Evolutionary conservation across 179 eudicot genomes (phyloP), one percentile per base, ranked within the genome.

Genomic region (Heliamphora ciliata): DNA sequence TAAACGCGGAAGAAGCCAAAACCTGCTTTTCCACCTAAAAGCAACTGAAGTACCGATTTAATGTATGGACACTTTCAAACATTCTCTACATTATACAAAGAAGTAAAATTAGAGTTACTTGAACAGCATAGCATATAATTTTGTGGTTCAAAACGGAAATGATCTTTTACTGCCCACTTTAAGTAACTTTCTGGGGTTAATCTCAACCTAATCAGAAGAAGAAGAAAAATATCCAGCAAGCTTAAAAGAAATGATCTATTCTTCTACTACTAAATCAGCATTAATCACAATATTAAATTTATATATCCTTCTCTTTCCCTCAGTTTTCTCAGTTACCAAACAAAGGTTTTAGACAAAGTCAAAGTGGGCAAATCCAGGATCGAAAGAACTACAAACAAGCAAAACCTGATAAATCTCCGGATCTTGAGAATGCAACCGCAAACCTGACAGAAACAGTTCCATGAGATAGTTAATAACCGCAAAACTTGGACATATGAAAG

Each of bases 341-440:
- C 60, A 59, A 67, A 77, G 51, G 18, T 64, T 15, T 10, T 13
- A 65, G 46, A 21, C 63, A 21, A 79, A 11, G 21, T 21, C 54
- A 79, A 10, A 79, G 48, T 52, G 7, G 6, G 48, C 10, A 6
- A 72, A 72, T 72, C 74, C 74, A 40, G 50, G 51, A 69, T 4
- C 44, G n/a, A 44, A 69, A n/a, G 44, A 44, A 70, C 50, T 44
- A 1, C 9, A 17, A 50, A 50, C 56, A 8, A 47, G 15, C 18
- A 10, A 51, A 51, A 50, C 76, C 76, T 50, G 58, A 73, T 50
- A 79, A 79, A 52, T 47, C 74, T 3, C 74, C 14, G 51, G 68
- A 80, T 70, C 82, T 80, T 50, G 77, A 56, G 11, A 58, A 70
- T 46, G 82, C 77, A 58, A 58, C 8, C 0, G 40, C 15, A 54